phyloP scores from a whole-genome alignment of 257 asterid genomes.

The Fraxinus anomala region DNA sequence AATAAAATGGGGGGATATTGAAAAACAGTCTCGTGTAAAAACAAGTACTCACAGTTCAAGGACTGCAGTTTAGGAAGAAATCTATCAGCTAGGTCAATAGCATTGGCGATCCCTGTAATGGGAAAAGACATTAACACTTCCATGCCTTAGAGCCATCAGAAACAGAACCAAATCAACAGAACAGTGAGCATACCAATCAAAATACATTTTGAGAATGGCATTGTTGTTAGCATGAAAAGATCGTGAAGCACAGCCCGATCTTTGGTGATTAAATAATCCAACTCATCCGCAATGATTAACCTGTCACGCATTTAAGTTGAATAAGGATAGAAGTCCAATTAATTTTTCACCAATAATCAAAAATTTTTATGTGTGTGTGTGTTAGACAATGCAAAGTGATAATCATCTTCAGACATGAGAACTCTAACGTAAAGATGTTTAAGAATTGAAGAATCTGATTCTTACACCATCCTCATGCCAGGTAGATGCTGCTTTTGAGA shows the following conservation, averaged over 20 bases:
- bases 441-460: constrained; percentile 5
- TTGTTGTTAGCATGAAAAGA: constrained; percentile 85
- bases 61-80: constrained; percentile 91
- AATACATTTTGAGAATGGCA: constrained; percentile 90
- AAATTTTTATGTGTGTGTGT: too few relatives aligned
- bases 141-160: neutral
- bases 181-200: constrained; percentile 61
- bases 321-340: neutral
- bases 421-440: neutral
- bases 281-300: constrained; percentile 82
- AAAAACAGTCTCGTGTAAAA: constrained; percentile 11
- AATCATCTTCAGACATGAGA: constrained; percentile 16
- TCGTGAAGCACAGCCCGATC: constrained; percentile 88
- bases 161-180: constrained; percentile 10
- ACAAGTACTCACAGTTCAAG: constrained; percentile 70
- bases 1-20: constrained; percentile 11
- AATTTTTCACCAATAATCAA: neutral
- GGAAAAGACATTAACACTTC: constrained; percentile 29
- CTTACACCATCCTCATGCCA: constrained; percentile 74
- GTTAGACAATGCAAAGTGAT: neutral
- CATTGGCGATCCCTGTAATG: constrained; percentile 89
- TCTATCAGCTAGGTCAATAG: constrained; percentile 92
- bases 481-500: constrained; percentile 56
- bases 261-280: constrained; percentile 91
- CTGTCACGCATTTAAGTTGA: constrained; percentile 44